phyloP scores from a whole-genome alignment of 2,329 filamentous ascomycete genomes.

The Alternaria triticina region DNA sequence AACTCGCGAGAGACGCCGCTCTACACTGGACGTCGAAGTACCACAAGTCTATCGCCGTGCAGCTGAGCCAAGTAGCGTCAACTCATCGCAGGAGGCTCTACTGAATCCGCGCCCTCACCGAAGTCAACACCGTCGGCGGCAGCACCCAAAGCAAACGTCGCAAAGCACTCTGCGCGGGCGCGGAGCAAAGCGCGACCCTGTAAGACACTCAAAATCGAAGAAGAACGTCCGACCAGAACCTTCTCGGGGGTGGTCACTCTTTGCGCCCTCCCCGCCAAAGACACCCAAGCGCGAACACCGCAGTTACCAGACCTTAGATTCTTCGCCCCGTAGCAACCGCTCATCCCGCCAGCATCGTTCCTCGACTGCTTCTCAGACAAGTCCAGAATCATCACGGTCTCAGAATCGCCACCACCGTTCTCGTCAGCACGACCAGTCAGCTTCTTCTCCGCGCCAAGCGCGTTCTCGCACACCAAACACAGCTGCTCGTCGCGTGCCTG shows the following conservation, averaged over 20 bases:
- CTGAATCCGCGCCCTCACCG: constrained; percentile 47
- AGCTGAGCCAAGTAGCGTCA: constrained; percentile 28
- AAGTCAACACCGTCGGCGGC: constrained; percentile 39
- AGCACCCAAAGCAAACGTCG: constrained; percentile 42
- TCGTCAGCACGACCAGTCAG: constrained; percentile 35
- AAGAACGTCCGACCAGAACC: constrained; percentile 32
- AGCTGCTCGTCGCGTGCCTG: constrained; percentile 40
- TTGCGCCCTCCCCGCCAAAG: constrained; percentile 40
- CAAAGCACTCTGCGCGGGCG: constrained; percentile 44
- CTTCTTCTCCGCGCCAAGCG: constrained; percentile 29
- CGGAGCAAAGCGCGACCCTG: constrained; percentile 46
- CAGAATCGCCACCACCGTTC: constrained; percentile 36
- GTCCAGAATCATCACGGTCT: constrained; percentile 27
- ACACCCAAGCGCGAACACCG: constrained; percentile 29
- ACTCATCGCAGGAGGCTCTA: constrained; percentile 44
- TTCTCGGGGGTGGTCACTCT: constrained; percentile 38
- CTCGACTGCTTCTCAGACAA: constrained; percentile 10
- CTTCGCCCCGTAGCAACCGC: constrained; percentile 38
- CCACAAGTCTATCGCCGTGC: constrained; percentile 39
- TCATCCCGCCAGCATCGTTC: constrained; percentile 35
- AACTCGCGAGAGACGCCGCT: constrained; percentile 25
- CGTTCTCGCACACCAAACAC: constrained; percentile 44
- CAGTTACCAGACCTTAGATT: constrained; percentile 36
- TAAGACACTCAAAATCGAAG: constrained; percentile 40
- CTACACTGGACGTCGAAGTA: constrained; percentile 34